Percentiles rank a stretch among this genome's conserved stretches.
Conservation (phyloP, 257 asterid species). For the Mitragyna speciosa region DNA sequence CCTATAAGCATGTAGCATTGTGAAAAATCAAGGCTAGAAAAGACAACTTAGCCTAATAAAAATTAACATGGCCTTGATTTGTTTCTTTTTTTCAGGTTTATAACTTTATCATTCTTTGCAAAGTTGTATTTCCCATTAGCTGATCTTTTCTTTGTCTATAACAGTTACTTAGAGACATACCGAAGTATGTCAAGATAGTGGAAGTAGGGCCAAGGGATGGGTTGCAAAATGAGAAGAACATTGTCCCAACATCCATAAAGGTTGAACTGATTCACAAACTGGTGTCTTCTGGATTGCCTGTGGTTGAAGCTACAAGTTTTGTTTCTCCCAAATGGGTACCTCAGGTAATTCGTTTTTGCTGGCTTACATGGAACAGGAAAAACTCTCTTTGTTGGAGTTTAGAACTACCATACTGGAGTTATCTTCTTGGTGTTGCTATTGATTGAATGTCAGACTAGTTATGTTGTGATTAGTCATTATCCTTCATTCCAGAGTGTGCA, state of each 20-base stretch:
- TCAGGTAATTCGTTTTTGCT: slow-evolving; percentile 54
- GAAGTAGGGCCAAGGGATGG: slow-evolving; percentile 99
- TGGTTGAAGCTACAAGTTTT: slow-evolving; percentile 94
- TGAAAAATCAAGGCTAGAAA: background rate
- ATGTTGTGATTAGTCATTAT: background rate
- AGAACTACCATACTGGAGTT: background rate
- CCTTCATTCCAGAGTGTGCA: background rate
- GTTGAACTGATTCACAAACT: slow-evolving; percentile 66
- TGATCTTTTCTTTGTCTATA: slow-evolving; percentile 21
- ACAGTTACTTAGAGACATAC: slow-evolving; percentile 68
- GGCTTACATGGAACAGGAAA: slow-evolving; percentile 8
- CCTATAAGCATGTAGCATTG: background rate
- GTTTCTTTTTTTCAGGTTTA: too few species aligned
- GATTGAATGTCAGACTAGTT: background rate
- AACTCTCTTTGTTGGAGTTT: background rate
- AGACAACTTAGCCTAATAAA: background rate
- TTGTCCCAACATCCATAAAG: slow-evolving; percentile 76
- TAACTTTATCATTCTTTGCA: slow-evolving; percentile 2
- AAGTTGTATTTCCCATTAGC: background rate
- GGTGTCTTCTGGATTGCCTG: slow-evolving; percentile 76
- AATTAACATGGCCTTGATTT: background rate
- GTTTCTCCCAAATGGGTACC: slow-evolving; percentile 99
- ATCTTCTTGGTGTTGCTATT: background rate
- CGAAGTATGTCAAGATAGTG: slow-evolving; percentile 80
- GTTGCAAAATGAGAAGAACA: slow-evolving; percentile 77